These are phyloP conservation scores for Thermomucor indicae-seudaticae DNA, from an alignment of 371 early-diverging fungal species.

Conservation along the genomic window DNA sequence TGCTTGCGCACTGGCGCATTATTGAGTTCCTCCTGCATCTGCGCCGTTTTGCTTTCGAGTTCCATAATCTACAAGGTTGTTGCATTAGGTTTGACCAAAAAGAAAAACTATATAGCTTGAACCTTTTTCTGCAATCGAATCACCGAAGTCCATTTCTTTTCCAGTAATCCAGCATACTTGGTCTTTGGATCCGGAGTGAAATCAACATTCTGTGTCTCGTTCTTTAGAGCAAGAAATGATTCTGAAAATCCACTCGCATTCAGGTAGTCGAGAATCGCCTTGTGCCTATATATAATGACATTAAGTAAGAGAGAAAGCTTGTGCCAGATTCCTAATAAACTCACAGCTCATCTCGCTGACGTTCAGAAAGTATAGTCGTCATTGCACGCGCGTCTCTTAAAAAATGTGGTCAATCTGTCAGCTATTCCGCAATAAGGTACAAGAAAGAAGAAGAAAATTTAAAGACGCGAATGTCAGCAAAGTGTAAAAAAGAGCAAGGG, in stretches of 20 bases:
- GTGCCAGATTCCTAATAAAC: slow-evolving; percentile 8
- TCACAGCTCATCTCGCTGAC: slow-evolving; percentile 76
- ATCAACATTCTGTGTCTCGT: slow-evolving; percentile 71
- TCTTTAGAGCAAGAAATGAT: slow-evolving; percentile 63
- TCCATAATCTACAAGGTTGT: slow-evolving; percentile 72
- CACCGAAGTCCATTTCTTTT: slow-evolving; percentile 94
- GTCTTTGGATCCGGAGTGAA: slow-evolving; percentile 73
- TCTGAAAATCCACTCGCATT: slow-evolving; percentile 65
- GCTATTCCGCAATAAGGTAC: too few species aligned
- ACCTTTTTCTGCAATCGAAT: slow-evolving; percentile 90
- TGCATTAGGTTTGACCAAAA: background rate
- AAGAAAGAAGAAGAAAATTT: background rate
- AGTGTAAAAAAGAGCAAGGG: background rate
- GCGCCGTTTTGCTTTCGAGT: slow-evolving; percentile 72
- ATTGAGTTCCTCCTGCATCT: slow-evolving; percentile 73
- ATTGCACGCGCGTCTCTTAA: too few species aligned
- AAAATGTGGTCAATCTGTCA: too few species aligned
- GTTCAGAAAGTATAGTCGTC: slow-evolving; percentile 61
- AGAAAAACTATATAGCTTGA: slow-evolving; percentile 1
- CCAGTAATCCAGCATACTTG: slow-evolving; percentile 80
- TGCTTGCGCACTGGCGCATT: slow-evolving; percentile 63
- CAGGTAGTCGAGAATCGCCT: slow-evolving; percentile 86
- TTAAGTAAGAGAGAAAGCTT: background rate
- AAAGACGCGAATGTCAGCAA: background rate
- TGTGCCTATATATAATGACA: slow-evolving; percentile 47